Base-by-base conservation (phyloP, 768 basidiomycete genomes). In the Boletus tylopilopsis region DNA sequence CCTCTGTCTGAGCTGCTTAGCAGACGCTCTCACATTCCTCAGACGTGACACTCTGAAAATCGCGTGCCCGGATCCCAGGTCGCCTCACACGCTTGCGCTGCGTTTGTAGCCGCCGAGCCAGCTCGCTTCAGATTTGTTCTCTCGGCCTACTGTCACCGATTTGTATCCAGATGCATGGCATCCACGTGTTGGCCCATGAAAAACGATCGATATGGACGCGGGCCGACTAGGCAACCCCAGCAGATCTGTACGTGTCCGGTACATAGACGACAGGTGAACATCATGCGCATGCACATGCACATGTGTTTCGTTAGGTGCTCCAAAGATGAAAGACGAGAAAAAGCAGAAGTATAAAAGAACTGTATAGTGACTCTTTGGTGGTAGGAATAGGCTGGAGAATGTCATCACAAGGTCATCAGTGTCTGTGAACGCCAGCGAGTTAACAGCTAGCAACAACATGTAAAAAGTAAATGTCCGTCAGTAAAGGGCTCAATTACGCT, bases 331-430 rank as follows among this genome's bases (percentile, higher is more conserved):
- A 32, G 36, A 19, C 41, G 29, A 43, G 43, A 45, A 51, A 18
- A 42, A 45, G 30, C 46, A 51, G 30, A 43, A 55, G 6, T 15
- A 33, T 15, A 1, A 33, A 33, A 16, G 48, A 55, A 57, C 25
- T 48, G 45, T 45, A 51, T 39, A 40, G 53, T 50, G 45, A 21
- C 52, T 57, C 55, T 57, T 49, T 30, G 42, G 35, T 42, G 50
- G 54, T 56, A 65, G 12, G 13, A 47, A 52, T 56, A 58, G 60
- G 51, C 45, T 63, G 54, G 53, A 49, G 27, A 49, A 50, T 50
- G 49, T 69, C 63, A 53, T 69, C 58, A 63, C n/a, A 58, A 46
- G 32, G 62, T 64, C 12, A 13, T 30, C 62, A 62, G 51, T 50
- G 50, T 54, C 50, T 44, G 22, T 48, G 30, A 37, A 46, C 36